phyloP scores from a whole-genome alignment of 106 monocot genomes.

The Amphibolis antarctica region DNA sequence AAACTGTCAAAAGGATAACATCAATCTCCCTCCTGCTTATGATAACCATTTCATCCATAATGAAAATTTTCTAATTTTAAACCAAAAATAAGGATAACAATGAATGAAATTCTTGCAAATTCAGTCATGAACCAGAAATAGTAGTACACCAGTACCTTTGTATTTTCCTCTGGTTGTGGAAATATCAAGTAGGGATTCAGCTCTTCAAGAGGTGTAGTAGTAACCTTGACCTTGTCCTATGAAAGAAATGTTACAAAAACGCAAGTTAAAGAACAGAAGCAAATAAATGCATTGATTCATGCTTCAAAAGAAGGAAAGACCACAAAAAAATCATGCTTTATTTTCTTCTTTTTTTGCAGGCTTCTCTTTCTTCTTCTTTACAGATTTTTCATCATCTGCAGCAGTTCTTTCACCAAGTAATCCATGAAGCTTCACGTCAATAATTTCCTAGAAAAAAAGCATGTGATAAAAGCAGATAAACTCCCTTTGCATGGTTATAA shows the following conservation, averaged over 20 bases:
- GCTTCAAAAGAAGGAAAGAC: neutral
- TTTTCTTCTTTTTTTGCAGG: slow-evolving; percentile 64
- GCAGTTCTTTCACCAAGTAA: slow-evolving; percentile 87
- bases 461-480: neutral
- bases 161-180: slow-evolving; percentile 76
- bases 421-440: slow-evolving; percentile 49
- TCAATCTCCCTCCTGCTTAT: no score
- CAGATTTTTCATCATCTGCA: slow-evolving; percentile 72
- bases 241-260: neutral
- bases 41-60: no score
- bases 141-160: slow-evolving; percentile 36
- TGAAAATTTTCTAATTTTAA: no score
- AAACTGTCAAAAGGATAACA: no score
- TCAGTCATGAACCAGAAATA: neutral
- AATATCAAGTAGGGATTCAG: slow-evolving; percentile 86
- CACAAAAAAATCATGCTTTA: slow-evolving; percentile 3
- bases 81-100: no score
- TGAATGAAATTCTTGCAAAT: no score
- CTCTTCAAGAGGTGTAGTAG: slow-evolving; percentile 43
- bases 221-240: slow-evolving; percentile 31
- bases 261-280: neutral
- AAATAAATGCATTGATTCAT: neutral
- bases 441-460: slow-evolving; percentile 41
- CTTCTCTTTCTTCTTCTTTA: slow-evolving; percentile 95
- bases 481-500: neutral